Conservation (phyloP, 805 yeast genomes). For the Tetrapisispora pingtungensis region DNA sequence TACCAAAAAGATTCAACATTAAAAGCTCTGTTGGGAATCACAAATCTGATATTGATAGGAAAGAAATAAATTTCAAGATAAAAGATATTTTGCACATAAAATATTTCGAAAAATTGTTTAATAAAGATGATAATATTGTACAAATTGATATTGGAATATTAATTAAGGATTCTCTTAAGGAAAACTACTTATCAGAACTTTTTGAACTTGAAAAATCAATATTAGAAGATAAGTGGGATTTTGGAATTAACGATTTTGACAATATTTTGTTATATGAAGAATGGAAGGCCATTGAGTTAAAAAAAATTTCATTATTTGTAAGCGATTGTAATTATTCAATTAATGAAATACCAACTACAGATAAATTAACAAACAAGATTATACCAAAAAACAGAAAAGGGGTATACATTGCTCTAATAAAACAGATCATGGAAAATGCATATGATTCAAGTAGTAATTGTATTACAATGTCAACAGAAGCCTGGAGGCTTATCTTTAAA, state of each 20-base stretch:
- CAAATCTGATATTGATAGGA: too few relatives aligned
- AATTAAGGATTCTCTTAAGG: constrained; percentile 10
- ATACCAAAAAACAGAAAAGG: constrained; percentile 37
- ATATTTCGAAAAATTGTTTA: constrained; percentile 31
- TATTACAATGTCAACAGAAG: constrained; percentile 31
- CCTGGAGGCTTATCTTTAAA: constrained; percentile 34
- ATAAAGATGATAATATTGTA: constrained; percentile 36
- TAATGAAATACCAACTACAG: neutral
- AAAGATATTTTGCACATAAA: neutral
- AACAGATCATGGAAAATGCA: constrained; percentile 37
- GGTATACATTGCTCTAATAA: constrained; percentile 33
- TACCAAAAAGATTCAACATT: too few relatives aligned
- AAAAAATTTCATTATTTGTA: neutral
- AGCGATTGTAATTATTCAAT: neutral
- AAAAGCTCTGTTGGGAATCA: too few relatives aligned
- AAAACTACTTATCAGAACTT: constrained; percentile 15
- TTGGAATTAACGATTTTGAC: constrained; percentile 31
- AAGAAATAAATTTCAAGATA: constrained; percentile 5
- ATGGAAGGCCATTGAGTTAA: constrained; percentile 31
- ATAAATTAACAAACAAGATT: constrained; percentile 8
- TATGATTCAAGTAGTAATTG: neutral
- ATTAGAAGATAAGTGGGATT: constrained; percentile 23
- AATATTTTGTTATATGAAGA: constrained; percentile 24
- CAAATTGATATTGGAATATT: constrained; percentile 43
- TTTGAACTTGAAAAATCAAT: constrained; percentile 3